phyloP scores from a whole-genome alignment of 164 flowering plant genomes.

The Berberis thunbergii region DNA sequence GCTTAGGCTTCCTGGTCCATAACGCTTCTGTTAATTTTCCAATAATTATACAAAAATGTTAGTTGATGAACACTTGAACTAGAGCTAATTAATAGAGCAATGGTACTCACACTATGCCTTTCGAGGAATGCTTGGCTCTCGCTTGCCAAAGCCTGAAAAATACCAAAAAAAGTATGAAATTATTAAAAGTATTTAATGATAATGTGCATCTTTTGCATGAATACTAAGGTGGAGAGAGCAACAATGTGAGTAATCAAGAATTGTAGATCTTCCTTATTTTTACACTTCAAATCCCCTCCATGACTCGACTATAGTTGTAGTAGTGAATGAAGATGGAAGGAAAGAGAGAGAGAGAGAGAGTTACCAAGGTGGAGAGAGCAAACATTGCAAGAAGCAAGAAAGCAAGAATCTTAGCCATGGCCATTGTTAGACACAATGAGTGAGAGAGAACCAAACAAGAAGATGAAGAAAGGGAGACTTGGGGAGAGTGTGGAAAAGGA shows the following conservation, averaged over 20 bases:
- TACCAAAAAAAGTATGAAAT: background rate
- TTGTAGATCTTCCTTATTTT: no score
- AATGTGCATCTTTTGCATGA: background rate
- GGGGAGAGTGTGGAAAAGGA: background rate
- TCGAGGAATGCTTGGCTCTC: background rate
- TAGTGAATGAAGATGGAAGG: no score
- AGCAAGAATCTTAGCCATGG: conserved; percentile 34
- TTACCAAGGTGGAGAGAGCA: conserved; percentile 34
- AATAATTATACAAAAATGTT: no score
- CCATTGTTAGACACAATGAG: conserved; percentile 7
- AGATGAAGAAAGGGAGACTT: background rate
- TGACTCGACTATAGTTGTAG: no score
- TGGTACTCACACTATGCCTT: background rate
- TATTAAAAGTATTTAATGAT: background rate
- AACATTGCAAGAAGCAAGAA: conserved; percentile 36
- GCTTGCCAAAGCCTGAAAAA: conserved; percentile 23
- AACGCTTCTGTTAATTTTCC: no score
- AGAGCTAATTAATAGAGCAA: no score
- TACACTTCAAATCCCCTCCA: no score
- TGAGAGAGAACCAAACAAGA: background rate
- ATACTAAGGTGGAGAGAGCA: no score
- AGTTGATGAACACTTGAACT: no score
- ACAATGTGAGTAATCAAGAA: no score
- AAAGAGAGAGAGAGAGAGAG: background rate
- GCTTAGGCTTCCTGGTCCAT: no score